Base-by-base conservation (phyloP, 2,329 filamentous ascomycete species). In the Cadophora gregata region DNA sequence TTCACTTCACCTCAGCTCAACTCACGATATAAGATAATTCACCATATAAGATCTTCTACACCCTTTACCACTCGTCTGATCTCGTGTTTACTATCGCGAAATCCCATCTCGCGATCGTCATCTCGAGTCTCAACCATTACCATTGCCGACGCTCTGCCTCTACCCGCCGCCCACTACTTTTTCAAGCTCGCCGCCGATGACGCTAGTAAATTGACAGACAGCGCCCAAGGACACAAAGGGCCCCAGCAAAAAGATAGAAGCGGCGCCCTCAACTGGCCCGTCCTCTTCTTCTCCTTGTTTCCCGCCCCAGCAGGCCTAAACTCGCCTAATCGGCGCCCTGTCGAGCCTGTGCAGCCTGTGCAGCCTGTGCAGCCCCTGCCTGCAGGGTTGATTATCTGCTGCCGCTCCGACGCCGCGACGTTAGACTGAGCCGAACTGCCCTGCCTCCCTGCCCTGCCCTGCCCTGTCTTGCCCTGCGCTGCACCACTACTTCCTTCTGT, bases 141-240 rank as follows among this genome's bases (percentile, higher is more conserved):
- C 14, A 10, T 19, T 42, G n/a, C n/a, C n/a, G n/a, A n/a, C n/a
- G n/a, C 38, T 42, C 19, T 38, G 10, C 38, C 38, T n/a, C 38
- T 16, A 16, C 14, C 38, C 12, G 14, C 12, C 38, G 38, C 38
- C 14, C 38, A 42, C 38, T 42, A 55, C 29, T 25, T 25, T 59
- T 59, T 38, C 33, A 38, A 25, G n/a, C 33, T 29, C 33, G 56
- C 38, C 56, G 29, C 33, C 56, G 21, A 25, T 38, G 53, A 42
- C 36, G 53, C 53, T 58, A 58, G 53, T 25, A 25, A 33, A 21
- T 47, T 60, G 25, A 60, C 27, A 63, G 64, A 67, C 64, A 63
- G 64, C 60, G 47, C 61, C 64, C 60, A 38, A 29, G 19, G 25
- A 38, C 6, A 56, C 8, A 42, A 19, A 24, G 38, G 7, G 29